Evolutionary conservation across 495 filamentous ascomycete genomes (phyloP), one percentile per base, ranked within the genome.

Genomic region (Pyrenopolyporus hunteri): DNA sequence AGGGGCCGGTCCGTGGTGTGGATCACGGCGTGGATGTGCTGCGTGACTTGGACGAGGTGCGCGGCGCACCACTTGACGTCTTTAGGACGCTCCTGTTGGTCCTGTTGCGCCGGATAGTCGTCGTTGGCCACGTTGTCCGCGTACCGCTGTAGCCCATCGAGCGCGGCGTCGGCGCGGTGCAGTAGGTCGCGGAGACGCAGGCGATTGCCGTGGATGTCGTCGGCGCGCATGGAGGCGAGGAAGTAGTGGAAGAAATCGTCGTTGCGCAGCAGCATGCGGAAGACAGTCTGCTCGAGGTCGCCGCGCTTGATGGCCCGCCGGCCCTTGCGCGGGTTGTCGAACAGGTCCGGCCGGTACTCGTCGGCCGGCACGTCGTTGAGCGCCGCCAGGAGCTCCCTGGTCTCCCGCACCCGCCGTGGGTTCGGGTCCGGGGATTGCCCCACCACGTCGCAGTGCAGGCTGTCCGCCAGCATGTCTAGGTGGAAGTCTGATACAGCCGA

Each of bases 211-310:
- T 64, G 35, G n/a, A 80, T 65, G 17, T 76, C 76, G 40, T 72
- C 59, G 11, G 74, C 64, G 9, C 62, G 54, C 51, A 79, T 68
- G 5, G 70, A 67, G 9, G 67, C 61, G 13, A 74, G 73, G 45
- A 80, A 70, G 62, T 71, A 77, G 22, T 73, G 64, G 46, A 79
- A 73, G 43, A 81, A 71, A 9, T 75, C 73, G 66, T 78, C 68
- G 39, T 77, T 80, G 33, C 70, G 64, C 7, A 81, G 68, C 13
- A 81, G 63, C 50, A 81, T 74, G 56, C 76, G 78, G 63, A 78
- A 75, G 26, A 81, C 53, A n/a, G 77, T 80, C 36, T 70, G 68
- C 42, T 76, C 77, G 5, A 78, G 67, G 25, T 81, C 78, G 29
- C 78, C 75, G 36, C 72, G 72, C 46, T 68, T 65, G 48, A 75